Base-by-base conservation (phyloP, 352 stramenopile genomes). In the Phytophthora constricta region DNA sequence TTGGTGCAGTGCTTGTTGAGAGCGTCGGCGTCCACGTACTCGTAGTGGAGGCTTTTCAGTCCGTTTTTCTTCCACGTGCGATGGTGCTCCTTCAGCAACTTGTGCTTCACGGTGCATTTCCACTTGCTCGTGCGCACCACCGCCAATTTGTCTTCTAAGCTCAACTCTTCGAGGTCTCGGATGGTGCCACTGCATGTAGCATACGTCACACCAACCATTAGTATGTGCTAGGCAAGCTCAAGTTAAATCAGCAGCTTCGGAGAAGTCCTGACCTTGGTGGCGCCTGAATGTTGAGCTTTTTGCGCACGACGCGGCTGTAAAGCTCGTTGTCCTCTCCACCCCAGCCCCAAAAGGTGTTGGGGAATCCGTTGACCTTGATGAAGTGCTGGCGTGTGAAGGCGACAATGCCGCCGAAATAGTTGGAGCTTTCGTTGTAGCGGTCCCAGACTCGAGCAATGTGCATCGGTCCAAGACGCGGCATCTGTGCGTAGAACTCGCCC, bases 391-490 rank as follows among this genome's bases (percentile, higher is more conserved):
- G 66, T 11, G 78, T 94, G 76, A 98, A 98, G n/a, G 80, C 86
- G 11, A 97, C 91, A 53, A 98, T 94, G 17, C 95, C 95, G 22
- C 93, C 95, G 69, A 98, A 98, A 62, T 98, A 99, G 60, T 96
- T 98, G 1, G 80, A 81, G 63, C 98, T 98, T 59, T 96, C 93
- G 45, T 75, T 97, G 75, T 99, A 99, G 23, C 95, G 84, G 51
- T 96, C 82, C 97, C 97, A 99, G 33, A 97, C 84, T 14, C 92
- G 76, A 19, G 97, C 97, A 75, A 99, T 98, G 74, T 99, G 97
- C 43, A 98, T 80, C 1, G 97, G 97, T 27, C 76, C 78, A 26
- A 70, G 68, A 14, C 72, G 76, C 48, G 87, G 86, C 25, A 85
- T 74, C 23, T 63, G 65, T 2, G 81, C 76, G 74, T 98, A 98